Conservation (phyloP, 1,284 basidiomycete genomes). For the Leccinum variabile region DNA sequence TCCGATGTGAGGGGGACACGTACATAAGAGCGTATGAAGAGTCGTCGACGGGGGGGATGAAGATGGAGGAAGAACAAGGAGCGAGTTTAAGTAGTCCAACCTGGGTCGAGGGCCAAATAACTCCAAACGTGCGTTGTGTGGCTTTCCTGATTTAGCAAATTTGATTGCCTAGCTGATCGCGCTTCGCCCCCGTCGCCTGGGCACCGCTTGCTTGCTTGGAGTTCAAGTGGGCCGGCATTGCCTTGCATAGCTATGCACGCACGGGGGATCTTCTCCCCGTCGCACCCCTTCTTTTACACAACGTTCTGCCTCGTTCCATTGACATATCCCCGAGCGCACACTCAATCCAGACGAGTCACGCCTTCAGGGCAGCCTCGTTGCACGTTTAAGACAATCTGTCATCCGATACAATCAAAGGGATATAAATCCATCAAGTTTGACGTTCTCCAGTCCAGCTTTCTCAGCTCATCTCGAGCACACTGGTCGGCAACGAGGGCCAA, state of each 20-base stretch:
- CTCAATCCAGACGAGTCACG: conserved; percentile 1
- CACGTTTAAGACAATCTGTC: conserved; percentile 5
- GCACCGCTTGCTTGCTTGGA: conserved; percentile 17
- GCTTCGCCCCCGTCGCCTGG: conserved; percentile 21
- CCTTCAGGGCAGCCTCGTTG: not conserved
- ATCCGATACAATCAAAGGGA: not conserved
- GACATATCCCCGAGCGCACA: not conserved
- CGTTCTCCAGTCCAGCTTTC: not conserved
- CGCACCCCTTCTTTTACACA: conserved; percentile 8
- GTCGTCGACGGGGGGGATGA: conserved; percentile 16
- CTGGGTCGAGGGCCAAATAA: conserved; percentile 37
- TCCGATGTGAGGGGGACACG: conserved; percentile 6
- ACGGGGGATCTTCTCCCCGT: not conserved
- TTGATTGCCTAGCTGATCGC: conserved; percentile 17
- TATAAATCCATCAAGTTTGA: not conserved
- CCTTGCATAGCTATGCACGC: conserved; percentile 8
- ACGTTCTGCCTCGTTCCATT: conserved; percentile 9
- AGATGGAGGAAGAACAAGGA: conserved; percentile 28
- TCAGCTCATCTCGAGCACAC: not conserved
- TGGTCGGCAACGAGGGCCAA: not conserved
- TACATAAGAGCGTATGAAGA: conserved; percentile 12
- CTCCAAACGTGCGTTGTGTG: conserved; percentile 24
- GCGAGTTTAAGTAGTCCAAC: conserved; percentile 32
- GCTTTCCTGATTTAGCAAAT: conserved; percentile 10
- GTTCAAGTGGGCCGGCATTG: conserved; percentile 19